phyloP scores from a whole-genome alignment of 176 grass and related monocot species.

The Raddia distichophylla region DNA sequence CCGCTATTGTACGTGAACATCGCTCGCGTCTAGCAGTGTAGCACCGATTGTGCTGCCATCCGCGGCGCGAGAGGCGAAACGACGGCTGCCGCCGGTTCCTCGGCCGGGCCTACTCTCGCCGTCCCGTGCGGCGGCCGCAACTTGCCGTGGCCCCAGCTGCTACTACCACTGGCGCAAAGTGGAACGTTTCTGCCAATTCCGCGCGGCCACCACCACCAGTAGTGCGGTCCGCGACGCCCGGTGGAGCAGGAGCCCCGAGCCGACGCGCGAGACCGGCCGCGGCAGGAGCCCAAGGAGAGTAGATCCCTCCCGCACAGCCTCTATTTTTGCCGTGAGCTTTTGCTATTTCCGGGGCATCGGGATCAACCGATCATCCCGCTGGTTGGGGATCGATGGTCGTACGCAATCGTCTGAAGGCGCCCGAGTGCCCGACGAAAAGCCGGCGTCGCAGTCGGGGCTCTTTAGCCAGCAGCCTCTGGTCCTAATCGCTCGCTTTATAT shows the following conservation, averaged over 20 bases:
- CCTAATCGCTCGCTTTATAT: not conserved
- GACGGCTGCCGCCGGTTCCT: no score
- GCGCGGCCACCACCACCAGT: conserved; percentile 9
- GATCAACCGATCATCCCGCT: not conserved
- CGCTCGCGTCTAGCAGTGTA: no score
- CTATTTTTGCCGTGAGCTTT: not conserved
- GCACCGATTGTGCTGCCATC: no score
- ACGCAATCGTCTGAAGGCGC: not conserved
- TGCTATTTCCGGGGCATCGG: not conserved
- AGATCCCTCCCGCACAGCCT: no score
- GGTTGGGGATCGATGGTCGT: not conserved
- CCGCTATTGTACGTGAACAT: no score
- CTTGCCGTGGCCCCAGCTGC: no score
- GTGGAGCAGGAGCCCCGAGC: not conserved
- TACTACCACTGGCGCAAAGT: not conserved
- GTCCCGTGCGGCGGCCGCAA: no score
- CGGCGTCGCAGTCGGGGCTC: not conserved
- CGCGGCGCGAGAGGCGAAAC: no score
- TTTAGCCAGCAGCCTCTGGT: not conserved
- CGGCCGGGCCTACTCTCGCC: no score
- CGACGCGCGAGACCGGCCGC: not conserved
- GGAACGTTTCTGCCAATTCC: not conserved
- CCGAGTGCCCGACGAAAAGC: not conserved
- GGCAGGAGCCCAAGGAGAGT: not conserved
- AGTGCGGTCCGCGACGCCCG: conserved; percentile 21